A percentile compares a stretch with the other conserved stretches of the same genome.
Evolutionary conservation across 2,329 filamentous ascomycete genomes (phyloP).

Genomic region (Botrytis cinerea): DNA sequence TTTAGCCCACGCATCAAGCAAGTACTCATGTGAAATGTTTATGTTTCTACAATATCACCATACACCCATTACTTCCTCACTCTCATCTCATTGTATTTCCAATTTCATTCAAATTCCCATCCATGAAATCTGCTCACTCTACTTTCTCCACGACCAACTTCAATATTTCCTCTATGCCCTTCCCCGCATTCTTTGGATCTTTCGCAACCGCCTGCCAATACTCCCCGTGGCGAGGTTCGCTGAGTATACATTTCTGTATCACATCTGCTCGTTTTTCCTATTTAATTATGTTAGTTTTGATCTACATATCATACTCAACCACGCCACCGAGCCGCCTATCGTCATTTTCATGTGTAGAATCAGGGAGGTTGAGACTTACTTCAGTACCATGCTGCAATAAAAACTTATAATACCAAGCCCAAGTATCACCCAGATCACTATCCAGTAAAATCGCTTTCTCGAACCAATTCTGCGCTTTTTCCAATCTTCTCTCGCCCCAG

Average conservation of each 20-base stretch:
- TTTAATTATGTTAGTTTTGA: constrained; percentile 25
- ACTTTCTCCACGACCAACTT: constrained; percentile 67
- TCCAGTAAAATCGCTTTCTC: constrained; percentile 91
- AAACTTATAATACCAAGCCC: constrained; percentile 99
- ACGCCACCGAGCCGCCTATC: background rate
- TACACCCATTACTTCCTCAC: background rate
- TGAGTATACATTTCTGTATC: constrained; percentile 74
- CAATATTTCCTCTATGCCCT: constrained; percentile 77
- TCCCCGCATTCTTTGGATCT: constrained; percentile 76
- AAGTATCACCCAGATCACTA: constrained; percentile 84
- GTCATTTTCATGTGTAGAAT: background rate
- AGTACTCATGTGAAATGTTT: background rate
- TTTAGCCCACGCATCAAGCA: background rate
- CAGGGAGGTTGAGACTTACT: constrained; percentile 42
- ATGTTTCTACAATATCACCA: background rate
- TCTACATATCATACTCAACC: background rate
- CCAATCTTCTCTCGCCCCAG: constrained; percentile 88
- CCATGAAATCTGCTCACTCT: constrained; percentile 31
- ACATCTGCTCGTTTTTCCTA: constrained; percentile 86
- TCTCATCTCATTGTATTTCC: no score
- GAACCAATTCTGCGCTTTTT: constrained; percentile 96
- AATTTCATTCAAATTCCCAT: background rate
- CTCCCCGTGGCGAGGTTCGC: constrained; percentile 91
- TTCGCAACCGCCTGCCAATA: constrained; percentile 86
- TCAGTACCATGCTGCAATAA: constrained; percentile 87